Percentiles rank a stretch among this genome's conserved stretches.
These are phyloP conservation scores for Xerocomellus chrysenteron DNA, from an alignment of 768 basidiomycete genomes.

Conservation along the genomic window DNA sequence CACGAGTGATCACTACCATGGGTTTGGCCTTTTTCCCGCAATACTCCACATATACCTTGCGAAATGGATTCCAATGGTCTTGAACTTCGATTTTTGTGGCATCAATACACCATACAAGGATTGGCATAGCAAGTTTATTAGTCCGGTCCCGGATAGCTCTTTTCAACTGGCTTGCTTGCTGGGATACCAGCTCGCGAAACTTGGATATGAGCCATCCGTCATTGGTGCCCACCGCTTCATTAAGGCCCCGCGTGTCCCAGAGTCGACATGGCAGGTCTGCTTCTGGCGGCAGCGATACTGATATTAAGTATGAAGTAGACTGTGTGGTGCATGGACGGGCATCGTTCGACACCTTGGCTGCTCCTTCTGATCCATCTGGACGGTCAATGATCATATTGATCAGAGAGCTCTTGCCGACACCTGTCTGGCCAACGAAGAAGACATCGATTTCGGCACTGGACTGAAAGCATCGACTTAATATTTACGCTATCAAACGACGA, in stretches of 20 bases:
- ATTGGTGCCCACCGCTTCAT: slow-evolving; percentile 16
- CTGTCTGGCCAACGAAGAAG: slow-evolving; percentile 26
- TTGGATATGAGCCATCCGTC: slow-evolving; percentile 7
- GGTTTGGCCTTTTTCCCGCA: slow-evolving; percentile 21
- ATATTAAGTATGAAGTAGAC: slow-evolving; percentile 1
- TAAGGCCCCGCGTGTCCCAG: slow-evolving; percentile 29
- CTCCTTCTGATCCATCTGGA: neutral
- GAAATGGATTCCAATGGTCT: slow-evolving; percentile 20
- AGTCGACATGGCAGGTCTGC: slow-evolving; percentile 12
- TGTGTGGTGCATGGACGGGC: slow-evolving; percentile 19
- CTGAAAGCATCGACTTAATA: slow-evolving; percentile 4
- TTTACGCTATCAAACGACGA: neutral
- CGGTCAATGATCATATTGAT: slow-evolving; percentile 24
- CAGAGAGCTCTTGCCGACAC: slow-evolving; percentile 26
- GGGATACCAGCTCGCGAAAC: slow-evolving; percentile 10
- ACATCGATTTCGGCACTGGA: slow-evolving; percentile 11
- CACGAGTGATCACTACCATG: slow-evolving; percentile 19
- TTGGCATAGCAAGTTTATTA: slow-evolving; percentile 6
- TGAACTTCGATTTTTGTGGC: slow-evolving; percentile 18
- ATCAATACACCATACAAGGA: slow-evolving; percentile 27
- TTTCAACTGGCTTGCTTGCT: slow-evolving; percentile 22
- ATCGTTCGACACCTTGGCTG: slow-evolving; percentile 21
- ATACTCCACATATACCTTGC: slow-evolving; percentile 25
- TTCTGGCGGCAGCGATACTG: neutral
- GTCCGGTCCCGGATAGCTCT: slow-evolving; percentile 8